A percentile compares a stretch with the other conserved stretches of the same genome.
phyloP scores from a whole-genome alignment of 495 filamentous ascomycete genomes.

The Clavariopsis aquatica region DNA sequence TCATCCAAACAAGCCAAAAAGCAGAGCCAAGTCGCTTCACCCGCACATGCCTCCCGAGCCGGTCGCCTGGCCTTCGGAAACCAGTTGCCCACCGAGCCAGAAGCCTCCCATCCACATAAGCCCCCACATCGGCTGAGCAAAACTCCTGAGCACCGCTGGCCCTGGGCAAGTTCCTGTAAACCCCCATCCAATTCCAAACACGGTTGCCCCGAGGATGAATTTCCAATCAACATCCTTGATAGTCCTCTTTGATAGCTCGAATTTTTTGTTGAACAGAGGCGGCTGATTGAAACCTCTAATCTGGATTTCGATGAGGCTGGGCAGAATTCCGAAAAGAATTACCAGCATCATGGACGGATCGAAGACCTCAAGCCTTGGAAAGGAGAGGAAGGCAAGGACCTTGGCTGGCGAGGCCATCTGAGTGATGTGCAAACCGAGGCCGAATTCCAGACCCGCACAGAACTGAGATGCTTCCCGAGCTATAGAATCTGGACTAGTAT shows the following conservation, averaged over 20 bases:
- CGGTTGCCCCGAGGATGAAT: slow-evolving; percentile 54
- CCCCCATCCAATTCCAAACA: slow-evolving; percentile 61
- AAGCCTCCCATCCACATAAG: slow-evolving; percentile 55
- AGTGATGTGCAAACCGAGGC: slow-evolving; percentile 55
- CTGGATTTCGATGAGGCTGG: slow-evolving; percentile 47
- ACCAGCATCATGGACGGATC: slow-evolving; percentile 58
- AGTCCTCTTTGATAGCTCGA: slow-evolving; percentile 51
- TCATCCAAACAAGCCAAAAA: too few species aligned
- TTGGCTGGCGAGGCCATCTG: slow-evolving; percentile 59
- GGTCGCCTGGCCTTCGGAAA: background rate
- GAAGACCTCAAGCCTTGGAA: slow-evolving; percentile 50
- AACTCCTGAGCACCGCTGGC: slow-evolving; percentile 52
- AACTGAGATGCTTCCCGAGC: slow-evolving; percentile 37
- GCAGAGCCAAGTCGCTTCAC: background rate
- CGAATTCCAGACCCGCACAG: slow-evolving; percentile 56
- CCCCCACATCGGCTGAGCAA: slow-evolving; percentile 55
- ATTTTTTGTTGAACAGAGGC: slow-evolving; percentile 51
- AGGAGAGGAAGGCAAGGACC: slow-evolving; percentile 56
- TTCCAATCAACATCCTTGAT: slow-evolving; percentile 56
- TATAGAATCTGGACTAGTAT: slow-evolving; percentile 40
- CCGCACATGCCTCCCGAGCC: background rate
- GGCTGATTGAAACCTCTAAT: slow-evolving; percentile 27
- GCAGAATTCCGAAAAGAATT: slow-evolving; percentile 54
- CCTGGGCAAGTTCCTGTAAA: slow-evolving; percentile 59
- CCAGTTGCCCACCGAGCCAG: slow-evolving; percentile 25